Evolutionary conservation across 2,329 filamentous ascomycete genomes (phyloP), one percentile per base, ranked within the genome.

Genomic region (Talaromyces sp.): DNA sequence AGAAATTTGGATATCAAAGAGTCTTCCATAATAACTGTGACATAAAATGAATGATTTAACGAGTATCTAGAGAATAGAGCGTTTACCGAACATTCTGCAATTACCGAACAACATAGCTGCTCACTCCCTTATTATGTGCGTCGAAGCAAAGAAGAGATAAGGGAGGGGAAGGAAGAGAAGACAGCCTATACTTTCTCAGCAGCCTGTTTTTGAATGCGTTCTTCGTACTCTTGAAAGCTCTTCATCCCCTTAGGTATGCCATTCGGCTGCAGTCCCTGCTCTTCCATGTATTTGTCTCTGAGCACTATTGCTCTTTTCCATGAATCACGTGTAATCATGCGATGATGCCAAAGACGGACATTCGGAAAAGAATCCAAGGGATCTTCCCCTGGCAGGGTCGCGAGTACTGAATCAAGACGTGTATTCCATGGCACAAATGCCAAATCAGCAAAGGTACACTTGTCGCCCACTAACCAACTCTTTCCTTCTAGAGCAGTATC

Each of bases 251-350:
- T 78, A 0, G 77, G 75, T 31, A 78, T 70, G 0, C 77, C 76
- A 60, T 76, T 79, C 70, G 71, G 74, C 68, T 71, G 64, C 43
- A 79, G 60, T 1, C 74, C 75, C 61, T 79, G 75, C 61, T 77
- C 75, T 11, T 78, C 75, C 75, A 79, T 77, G 8, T 78, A 66
- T 8, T 67, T 61, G 4, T 67, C 74, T 0, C 75, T 70, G 11
- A 57, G 66, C 50, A 77, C 71, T 74, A 79, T 77, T 27, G 65
- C 63, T 13, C 69, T 68, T 65, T 73, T 75, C 77, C 75, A 79
- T 3, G 73, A 73, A 1, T 71, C 71, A 16, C 73, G 69, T 8
- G 47, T 66, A 1, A 70, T 63, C 76, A 80, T 78, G 1, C 70
- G 60, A 66, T 76, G 73, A 60, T 78, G 75, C 78, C 77, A 80